phyloP scores from a whole-genome alignment of 1,284 basidiomycete species.

The Tilletia setariae region DNA sequence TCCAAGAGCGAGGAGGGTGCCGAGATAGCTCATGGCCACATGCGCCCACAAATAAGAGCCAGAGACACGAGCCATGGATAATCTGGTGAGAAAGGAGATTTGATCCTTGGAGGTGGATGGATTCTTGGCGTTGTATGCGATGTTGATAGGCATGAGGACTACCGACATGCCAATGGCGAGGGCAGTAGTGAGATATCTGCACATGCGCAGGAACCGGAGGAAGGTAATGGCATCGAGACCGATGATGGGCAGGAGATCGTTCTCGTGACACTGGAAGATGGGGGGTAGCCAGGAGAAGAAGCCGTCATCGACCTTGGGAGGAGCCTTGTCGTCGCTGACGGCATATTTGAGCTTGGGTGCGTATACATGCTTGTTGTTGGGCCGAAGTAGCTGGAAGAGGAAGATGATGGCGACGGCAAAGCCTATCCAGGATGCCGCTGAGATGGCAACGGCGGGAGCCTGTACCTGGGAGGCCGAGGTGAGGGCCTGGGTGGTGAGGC shows the following conservation, averaged over 20 bases:
- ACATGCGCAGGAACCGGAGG: slow-evolving; percentile 83
- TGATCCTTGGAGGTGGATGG: slow-evolving; percentile 13
- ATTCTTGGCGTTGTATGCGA: slow-evolving; percentile 39
- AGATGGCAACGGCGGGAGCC: slow-evolving; percentile 6
- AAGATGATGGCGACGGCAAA: slow-evolving; percentile 27
- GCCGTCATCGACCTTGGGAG: slow-evolving; percentile 67
- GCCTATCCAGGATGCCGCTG: background rate
- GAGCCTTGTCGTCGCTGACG: slow-evolving; percentile 68
- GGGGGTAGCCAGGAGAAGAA: slow-evolving; percentile 70
- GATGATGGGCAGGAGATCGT: slow-evolving; percentile 81
- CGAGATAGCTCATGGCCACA: slow-evolving; percentile 50
- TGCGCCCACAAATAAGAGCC: slow-evolving; percentile 50
- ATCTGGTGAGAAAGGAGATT: slow-evolving; percentile 26
- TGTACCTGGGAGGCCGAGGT: slow-evolving; percentile 4
- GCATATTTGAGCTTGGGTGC: slow-evolving; percentile 81
- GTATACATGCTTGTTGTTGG: slow-evolving; percentile 62
- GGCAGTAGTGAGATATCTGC: slow-evolving; percentile 58
- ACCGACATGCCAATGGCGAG: slow-evolving; percentile 63
- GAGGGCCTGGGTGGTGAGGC: slow-evolving; percentile 12
- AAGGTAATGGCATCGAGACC: slow-evolving; percentile 87
- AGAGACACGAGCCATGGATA: slow-evolving; percentile 47
- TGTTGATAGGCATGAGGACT: slow-evolving; percentile 76
- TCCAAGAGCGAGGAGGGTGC: slow-evolving; percentile 37
- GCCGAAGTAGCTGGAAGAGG: slow-evolving; percentile 43
- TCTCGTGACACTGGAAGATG: slow-evolving; percentile 76